phyloP scores from a whole-genome alignment of 495 filamentous ascomycete species.

The Neurospora sp. region DNA sequence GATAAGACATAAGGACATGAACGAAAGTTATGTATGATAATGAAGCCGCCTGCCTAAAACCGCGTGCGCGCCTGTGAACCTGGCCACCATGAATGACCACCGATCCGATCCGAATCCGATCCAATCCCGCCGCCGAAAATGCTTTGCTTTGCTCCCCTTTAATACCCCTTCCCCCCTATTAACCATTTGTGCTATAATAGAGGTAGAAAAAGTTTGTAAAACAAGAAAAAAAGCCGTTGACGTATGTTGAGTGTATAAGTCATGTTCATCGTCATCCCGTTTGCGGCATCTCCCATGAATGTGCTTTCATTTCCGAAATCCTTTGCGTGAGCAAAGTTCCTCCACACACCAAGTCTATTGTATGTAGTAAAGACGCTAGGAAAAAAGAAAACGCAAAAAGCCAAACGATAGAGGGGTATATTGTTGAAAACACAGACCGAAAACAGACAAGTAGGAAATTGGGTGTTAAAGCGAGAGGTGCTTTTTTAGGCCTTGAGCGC shows the following conservation, averaged over 20 bases:
- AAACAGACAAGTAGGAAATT: not conserved
- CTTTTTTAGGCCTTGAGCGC: not conserved
- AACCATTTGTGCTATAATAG: not conserved
- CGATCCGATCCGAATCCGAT: not conserved
- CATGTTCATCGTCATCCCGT: not conserved
- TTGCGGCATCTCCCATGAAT: not conserved
- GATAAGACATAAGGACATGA: not conserved
- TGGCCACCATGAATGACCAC: not conserved
- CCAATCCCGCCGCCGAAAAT: not conserved
- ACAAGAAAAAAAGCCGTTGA: not conserved
- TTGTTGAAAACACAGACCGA: not conserved
- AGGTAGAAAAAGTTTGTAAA: not conserved
- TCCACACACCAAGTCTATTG: not conserved
- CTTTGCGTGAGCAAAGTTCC: not conserved
- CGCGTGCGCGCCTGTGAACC: not conserved
- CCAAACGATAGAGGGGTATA: not conserved
- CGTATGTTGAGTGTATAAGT: not conserved
- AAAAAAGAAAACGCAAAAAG: not conserved
- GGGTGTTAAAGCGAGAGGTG: not conserved
- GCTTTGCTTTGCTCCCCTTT: not conserved
- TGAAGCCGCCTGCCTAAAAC: not conserved
- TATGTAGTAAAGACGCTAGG: not conserved
- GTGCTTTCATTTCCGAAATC: not conserved
- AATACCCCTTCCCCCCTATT: not conserved
- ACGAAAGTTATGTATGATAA: not conserved